A percentile compares a stretch with the other conserved stretches of the same genome.
phyloP scores from a whole-genome alignment of 345 rosid species.

The Geranium brycei region DNA sequence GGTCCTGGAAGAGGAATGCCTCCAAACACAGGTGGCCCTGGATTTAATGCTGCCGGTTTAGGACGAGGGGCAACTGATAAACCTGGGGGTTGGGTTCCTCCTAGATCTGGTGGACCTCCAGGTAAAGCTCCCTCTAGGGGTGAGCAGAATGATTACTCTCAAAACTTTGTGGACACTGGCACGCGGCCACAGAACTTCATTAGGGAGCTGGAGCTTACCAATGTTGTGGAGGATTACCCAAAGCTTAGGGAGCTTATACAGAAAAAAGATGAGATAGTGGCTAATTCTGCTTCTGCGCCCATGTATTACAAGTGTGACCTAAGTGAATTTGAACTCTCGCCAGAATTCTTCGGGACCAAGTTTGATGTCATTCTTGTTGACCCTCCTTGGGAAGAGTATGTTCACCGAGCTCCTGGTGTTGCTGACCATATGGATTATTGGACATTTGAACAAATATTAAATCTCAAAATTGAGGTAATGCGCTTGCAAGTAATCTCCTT shows the following conservation, averaged over 20 bases:
- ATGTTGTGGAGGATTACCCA: constrained; percentile 94
- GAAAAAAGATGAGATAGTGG: constrained; percentile 95
- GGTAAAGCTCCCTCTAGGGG: constrained; percentile 97
- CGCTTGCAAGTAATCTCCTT: constrained; percentile 7
- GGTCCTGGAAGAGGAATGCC: constrained; percentile 83
- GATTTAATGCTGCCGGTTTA: constrained; percentile 52
- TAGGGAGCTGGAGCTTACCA: constrained; percentile 92
- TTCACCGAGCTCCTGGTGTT: constrained; percentile 97
- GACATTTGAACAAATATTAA: constrained; percentile 88
- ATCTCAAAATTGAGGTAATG: constrained; percentile 85
- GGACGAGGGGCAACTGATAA: constrained; percentile 69
- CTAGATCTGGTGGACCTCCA: constrained; percentile 61
- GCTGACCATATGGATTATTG: constrained; percentile 96
- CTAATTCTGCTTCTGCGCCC: constrained; percentile 83
- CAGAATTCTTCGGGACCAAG: constrained; percentile 88
- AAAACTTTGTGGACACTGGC: constrained; percentile 98
- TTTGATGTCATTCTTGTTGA: constrained; percentile 97
- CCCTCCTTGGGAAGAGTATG: constrained; percentile 99
- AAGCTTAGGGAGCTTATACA: constrained; percentile 98
- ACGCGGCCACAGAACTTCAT: constrained; percentile 97
- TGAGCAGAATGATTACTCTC: constrained; percentile 98
- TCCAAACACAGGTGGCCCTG: constrained; percentile 39
- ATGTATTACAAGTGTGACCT: constrained; percentile 78
- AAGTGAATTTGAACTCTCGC: constrained; percentile 73
- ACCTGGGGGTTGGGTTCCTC: constrained; percentile 70